Conservation (phyloP, 176 grass and related monocot species). For the Puccinellia tenuiflora region DNA sequence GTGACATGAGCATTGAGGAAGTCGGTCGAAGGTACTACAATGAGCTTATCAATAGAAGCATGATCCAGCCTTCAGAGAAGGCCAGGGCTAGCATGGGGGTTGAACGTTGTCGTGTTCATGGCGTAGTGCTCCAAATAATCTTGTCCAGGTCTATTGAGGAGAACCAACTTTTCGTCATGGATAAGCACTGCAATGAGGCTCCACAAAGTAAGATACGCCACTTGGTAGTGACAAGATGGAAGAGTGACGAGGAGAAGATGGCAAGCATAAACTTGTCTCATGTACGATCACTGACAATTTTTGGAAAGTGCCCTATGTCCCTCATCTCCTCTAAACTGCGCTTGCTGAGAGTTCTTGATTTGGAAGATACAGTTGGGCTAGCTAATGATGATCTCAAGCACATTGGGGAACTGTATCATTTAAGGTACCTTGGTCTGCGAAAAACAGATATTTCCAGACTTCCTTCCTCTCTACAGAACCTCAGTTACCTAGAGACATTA, state of each 20-base stretch:
- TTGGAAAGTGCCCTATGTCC: not conserved
- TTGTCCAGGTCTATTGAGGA: slow-evolving; percentile 34
- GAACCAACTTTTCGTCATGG: slow-evolving; percentile 29
- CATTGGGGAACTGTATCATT: slow-evolving; percentile 14
- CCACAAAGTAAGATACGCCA: slow-evolving; percentile 39
- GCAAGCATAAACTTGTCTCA: not conserved
- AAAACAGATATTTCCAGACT: not conserved
- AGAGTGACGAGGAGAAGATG: not conserved
- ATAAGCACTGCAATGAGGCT: not conserved
- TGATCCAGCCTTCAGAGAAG: slow-evolving; percentile 30
- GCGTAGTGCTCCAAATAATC: slow-evolving; percentile 36
- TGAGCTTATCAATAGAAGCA: slow-evolving; percentile 39
- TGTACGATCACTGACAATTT: slow-evolving; percentile 33
- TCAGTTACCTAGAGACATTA: slow-evolving; percentile 34
- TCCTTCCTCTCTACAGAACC: slow-evolving; percentile 26
- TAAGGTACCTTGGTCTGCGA: slow-evolving; percentile 20
- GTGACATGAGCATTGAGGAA: slow-evolving; percentile 27
- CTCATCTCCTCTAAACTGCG: slow-evolving; percentile 9
- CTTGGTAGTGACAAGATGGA: slow-evolving; percentile 29
- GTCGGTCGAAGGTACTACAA: slow-evolving; percentile 24
- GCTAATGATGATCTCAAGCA: slow-evolving; percentile 21
- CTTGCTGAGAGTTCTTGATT: slow-evolving; percentile 32
- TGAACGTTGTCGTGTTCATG: slow-evolving; percentile 30
- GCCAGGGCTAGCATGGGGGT: not conserved
- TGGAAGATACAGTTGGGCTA: slow-evolving; percentile 1